Percentiles rank a stretch among this genome's conserved stretches.
Conservation (phyloP, 805 yeast species). For the Teunomyces panamensis region DNA sequence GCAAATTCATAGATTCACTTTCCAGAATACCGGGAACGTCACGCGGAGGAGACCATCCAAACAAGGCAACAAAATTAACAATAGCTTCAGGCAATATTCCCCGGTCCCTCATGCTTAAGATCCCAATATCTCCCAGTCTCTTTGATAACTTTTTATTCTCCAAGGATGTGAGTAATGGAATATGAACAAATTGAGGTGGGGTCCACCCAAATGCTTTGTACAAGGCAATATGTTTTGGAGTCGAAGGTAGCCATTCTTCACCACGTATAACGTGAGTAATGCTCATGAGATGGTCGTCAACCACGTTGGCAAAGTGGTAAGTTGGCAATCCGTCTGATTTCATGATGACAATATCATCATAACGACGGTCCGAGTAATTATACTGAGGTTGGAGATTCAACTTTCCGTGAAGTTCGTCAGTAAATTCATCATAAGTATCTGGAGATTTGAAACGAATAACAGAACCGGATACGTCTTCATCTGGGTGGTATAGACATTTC, state of each 20-base stretch:
- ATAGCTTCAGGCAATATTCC: conserved; percentile 87
- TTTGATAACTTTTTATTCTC: conserved; percentile 79
- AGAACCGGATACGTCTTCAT: conserved; percentile 19
- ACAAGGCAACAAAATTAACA: conserved; percentile 79
- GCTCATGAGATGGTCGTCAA: conserved; percentile 91
- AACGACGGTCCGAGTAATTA: conserved; percentile 66
- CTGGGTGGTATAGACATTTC: conserved; percentile 53
- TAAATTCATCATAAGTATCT: conserved; percentile 58
- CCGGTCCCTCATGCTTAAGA: conserved; percentile 50
- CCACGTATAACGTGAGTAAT: conserved; percentile 95
- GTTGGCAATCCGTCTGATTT: conserved; percentile 97
- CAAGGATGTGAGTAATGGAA: conserved; percentile 78
- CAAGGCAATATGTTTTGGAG: conserved; percentile 89
- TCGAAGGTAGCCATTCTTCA: conserved; percentile 96
- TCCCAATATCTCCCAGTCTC: conserved; percentile 78
- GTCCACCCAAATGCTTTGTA: conserved; percentile 85
- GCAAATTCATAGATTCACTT: conserved; percentile 51
- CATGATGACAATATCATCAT: conserved; percentile 83
- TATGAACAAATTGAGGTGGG: conserved; percentile 80
- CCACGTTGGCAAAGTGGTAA: conserved; percentile 92
- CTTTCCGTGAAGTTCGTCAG: conserved; percentile 75
- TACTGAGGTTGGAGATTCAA: conserved; percentile 77
- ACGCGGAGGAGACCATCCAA: conserved; percentile 92
- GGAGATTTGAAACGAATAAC: conserved; percentile 82
- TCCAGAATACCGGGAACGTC: conserved; percentile 42